Evolutionary conservation across 768 basidiomycete species (phyloP), one percentile per base, ranked within the genome.

Genomic region (Mrakia gelida): DNA sequence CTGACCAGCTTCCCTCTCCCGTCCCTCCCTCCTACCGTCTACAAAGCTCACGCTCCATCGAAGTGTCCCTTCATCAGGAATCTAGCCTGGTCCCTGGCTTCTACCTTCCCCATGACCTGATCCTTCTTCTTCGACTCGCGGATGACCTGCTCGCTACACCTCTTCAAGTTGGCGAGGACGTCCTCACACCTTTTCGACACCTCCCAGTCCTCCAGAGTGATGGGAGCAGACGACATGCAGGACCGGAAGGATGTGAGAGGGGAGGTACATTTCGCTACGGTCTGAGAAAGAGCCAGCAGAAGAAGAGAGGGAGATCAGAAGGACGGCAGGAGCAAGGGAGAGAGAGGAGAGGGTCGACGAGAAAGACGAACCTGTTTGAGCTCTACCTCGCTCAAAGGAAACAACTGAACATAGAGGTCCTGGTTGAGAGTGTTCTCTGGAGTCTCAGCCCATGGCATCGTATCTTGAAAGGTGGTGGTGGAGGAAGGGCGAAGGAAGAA

Each of bases 391-490:
- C 41, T 70, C 26, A 70, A 15, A 0, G 67, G 67, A 21, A 70
- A 70, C 8, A 70, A 38, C 2, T 21, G 18, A n/a, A 23, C 13
- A 38, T 70, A 70, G 16, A 70, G 38, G 26, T 70, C 67, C 21
- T 70, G 34, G 38, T 70, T 70, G 6, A 43, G 34, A 4, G 67
- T 41, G 21, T 70, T 43, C 26, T 70, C 67, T 9, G 67, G 67
- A 41, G 67, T 41, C 21, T 41, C 67, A n/a, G 67, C 67, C 67
- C 67, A 70, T n/a, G 67, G 67, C 67, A 70, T 70, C 38, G 67
- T 41, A 43, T n/a, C 7, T 41, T 21, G 10, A 21, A n/a, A 70
- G 67, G 38, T n/a, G 34, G 41, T 52, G 49, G 49, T 52, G 34
- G 30, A 16, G 63, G 63, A 65, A 18, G 65, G 38, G 34, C 21